phyloP scores from a whole-genome alignment of 2,329 filamentous ascomycete species.

The Nemania serpens region DNA sequence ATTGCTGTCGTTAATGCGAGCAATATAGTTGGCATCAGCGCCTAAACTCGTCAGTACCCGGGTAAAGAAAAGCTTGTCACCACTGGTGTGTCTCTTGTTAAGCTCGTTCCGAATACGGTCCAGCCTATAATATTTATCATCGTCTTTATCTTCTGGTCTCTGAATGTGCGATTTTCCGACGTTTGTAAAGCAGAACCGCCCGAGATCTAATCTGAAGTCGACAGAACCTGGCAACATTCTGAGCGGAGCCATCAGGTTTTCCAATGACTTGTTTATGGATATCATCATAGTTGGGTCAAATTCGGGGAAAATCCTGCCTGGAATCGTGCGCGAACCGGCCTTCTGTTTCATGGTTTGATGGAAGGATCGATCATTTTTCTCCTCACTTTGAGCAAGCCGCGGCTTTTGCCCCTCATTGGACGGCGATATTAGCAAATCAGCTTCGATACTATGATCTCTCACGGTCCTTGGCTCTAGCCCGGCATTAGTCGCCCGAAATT shows the following conservation, averaged over 20 bases:
- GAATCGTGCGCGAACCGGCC: slow-evolving; percentile 11
- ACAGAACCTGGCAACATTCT: slow-evolving; percentile 22
- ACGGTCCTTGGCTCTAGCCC: slow-evolving; percentile 14
- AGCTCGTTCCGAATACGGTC: slow-evolving; percentile 12
- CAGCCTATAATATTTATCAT: slow-evolving; percentile 18
- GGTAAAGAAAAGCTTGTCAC: slow-evolving; percentile 19
- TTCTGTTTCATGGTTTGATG: slow-evolving; percentile 31
- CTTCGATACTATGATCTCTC: no score
- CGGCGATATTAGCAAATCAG: no score
- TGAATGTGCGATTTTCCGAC: slow-evolving; percentile 12
- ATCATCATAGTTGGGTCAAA: slow-evolving; percentile 22
- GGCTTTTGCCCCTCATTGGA: neutral
- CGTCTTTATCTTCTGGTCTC: slow-evolving; percentile 6
- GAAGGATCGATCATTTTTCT: slow-evolving; percentile 16
- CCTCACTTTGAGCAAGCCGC: neutral
- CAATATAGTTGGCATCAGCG: slow-evolving; percentile 34
- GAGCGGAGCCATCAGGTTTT: slow-evolving; percentile 11
- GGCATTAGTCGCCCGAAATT: neutral
- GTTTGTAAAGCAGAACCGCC: slow-evolving; percentile 23
- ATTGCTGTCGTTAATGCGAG: slow-evolving; percentile 14
- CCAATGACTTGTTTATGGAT: slow-evolving; percentile 19
- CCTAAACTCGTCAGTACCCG: slow-evolving; percentile 24
- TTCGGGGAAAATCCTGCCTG: neutral
- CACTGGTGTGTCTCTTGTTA: slow-evolving; percentile 13
- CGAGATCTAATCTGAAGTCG: slow-evolving; percentile 24